phyloP scores from a whole-genome alignment of 805 yeast species.

The Hanseniaspora nectarophila region DNA sequence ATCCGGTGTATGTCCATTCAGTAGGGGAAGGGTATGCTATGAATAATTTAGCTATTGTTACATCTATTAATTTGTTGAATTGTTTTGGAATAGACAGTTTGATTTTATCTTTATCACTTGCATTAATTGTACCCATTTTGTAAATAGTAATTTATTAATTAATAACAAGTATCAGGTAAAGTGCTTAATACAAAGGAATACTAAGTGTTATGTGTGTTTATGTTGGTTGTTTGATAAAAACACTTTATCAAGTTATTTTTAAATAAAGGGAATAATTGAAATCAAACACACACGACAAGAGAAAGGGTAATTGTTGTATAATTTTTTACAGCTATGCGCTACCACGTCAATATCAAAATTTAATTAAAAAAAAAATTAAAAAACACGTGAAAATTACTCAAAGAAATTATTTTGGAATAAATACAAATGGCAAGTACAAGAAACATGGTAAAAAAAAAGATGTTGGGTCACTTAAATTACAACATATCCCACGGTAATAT shows the following conservation, averaged over 20 bases:
- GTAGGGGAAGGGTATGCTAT: conserved; percentile 77
- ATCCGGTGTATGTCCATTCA: conserved; percentile 78
- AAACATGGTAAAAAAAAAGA: background rate
- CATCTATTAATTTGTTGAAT: conserved; percentile 76
- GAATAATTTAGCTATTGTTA: conserved; percentile 79
- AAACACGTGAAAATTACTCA: no score
- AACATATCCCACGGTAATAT: conserved; percentile 12
- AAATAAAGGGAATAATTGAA: no score
- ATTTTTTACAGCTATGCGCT: no score
- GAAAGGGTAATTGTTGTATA: no score
- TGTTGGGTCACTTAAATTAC: conserved; percentile 15
- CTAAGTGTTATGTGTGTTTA: no score
- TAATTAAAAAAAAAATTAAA: no score
- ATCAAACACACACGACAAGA: no score
- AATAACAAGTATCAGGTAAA: background rate
- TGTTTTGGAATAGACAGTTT: conserved; percentile 82
- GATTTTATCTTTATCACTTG: conserved; percentile 74
- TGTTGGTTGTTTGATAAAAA: no score
- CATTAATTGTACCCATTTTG: conserved; percentile 32
- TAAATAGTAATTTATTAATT: background rate
- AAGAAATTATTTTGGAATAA: no score
- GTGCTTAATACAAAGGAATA: no score
- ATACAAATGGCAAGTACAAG: background rate
- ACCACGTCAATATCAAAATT: no score
- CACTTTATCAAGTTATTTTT: no score